These are phyloP conservation scores for Lodderomyces oxycetoniae DNA, from an alignment of 1,139 yeast species.

Conservation along the genomic window DNA sequence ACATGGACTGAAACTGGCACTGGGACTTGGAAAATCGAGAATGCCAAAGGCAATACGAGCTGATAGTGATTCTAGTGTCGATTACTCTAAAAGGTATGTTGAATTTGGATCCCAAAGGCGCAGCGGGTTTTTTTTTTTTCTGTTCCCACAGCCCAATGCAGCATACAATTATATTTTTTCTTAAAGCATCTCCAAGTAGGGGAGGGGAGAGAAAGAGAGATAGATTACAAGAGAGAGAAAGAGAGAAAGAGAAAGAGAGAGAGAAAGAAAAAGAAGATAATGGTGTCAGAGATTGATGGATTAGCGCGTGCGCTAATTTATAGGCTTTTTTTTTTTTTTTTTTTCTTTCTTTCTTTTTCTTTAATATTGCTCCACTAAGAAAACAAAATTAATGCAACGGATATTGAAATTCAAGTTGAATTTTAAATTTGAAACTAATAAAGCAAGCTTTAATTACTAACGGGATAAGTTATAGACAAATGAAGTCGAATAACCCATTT, in stretches of 20 bases:
- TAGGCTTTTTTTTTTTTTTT: slow-evolving; percentile 1
- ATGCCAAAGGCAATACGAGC: slow-evolving; percentile 27
- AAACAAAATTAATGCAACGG: too few relatives aligned
- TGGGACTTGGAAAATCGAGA: slow-evolving; percentile 13
- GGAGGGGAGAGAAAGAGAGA: neutral
- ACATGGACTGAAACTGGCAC: too few relatives aligned
- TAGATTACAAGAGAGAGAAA: neutral
- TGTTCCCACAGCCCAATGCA: too few relatives aligned
- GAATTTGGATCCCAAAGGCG: slow-evolving; percentile 6
- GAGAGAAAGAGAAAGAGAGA: slow-evolving; percentile 1
- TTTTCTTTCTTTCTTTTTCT: too few relatives aligned
- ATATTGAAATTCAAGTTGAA: too few relatives aligned
- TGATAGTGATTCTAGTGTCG: slow-evolving; percentile 40
- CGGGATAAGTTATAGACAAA: too few relatives aligned
- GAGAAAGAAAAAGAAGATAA: slow-evolving; percentile 1
- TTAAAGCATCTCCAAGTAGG: neutral
- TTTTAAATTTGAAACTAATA: too few relatives aligned
- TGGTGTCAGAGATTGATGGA: too few relatives aligned
- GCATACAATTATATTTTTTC: neutral
- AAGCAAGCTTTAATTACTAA: too few relatives aligned
- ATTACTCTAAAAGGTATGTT: slow-evolving; percentile 32
- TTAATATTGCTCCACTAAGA: too few relatives aligned
- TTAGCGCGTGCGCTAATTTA: too few relatives aligned
- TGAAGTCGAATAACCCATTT: slow-evolving; percentile 56
- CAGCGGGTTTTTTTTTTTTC: slow-evolving; percentile 1